Evolutionary conservation across 148 eudicot genomes (phyloP), one percentile per base, ranked within the genome.

Genomic region (Cornus kousa): DNA sequence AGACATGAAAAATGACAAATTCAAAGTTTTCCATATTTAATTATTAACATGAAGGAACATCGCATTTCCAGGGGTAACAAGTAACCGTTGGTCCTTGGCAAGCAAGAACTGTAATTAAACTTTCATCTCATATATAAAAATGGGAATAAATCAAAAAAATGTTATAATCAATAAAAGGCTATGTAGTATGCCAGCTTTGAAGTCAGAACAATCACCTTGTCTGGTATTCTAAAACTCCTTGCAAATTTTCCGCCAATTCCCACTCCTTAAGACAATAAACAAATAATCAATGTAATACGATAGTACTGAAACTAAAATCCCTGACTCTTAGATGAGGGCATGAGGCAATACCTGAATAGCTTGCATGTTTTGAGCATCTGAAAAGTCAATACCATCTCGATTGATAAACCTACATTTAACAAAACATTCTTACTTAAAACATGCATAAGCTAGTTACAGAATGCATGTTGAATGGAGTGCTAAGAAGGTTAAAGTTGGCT

Each of bases 331-430:
- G 70, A 40, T 13, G 72, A n/a, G n/a, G n/a, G n/a, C n/a, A n/a
- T n/a, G n/a, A 23, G 23, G 68, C 24, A 68, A 77, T 81, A 95
- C 98, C 98, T 95, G 98, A 86, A 93, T 80, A 60, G 97, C 80
- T 84, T 90, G 98, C 98, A 95, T 93, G 75, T 72, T 88, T 79
- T 95, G 97, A 81, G 97, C 98, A 84, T 95, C 98, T 80, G 98
- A 90, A 86, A 96, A 96, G 82, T 96, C 99, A 73, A 96, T 93
- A 33, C 99, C 99, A 75, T 96, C 98, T n/a, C 99, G 93, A 79
- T 96, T 96, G 83, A 92, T 92, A 81, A 93, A 96, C 88, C 99
- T 96, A 80, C 71, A 81, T 68, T 69, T 70, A 57, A 31, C 24
- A 19, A 46, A 4, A 4, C 22, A 62, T 62, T 62, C 24, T 62